Percentiles rank a stretch among this genome's conserved stretches.
Conservation (phyloP, 352 stramenopile genomes). For the Blastocystis sp. region DNA sequence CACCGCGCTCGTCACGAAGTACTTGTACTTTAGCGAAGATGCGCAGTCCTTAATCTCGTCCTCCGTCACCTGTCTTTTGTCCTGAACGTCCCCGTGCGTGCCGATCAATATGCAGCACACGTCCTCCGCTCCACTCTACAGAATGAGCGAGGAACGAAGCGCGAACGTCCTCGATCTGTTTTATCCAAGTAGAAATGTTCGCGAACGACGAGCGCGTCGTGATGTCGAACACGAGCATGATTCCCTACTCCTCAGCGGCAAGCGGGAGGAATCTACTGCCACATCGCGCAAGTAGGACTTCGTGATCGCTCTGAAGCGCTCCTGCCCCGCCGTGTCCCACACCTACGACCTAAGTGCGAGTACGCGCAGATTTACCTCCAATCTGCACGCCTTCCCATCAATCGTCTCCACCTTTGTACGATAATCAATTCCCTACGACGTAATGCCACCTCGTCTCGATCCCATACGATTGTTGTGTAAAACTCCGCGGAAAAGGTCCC, state of each 20-base stretch:
- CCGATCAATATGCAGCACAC: constrained; percentile 70
- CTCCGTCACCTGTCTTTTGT: constrained; percentile 36
- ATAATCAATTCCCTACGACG: constrained; percentile 65
- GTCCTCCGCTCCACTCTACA: constrained; percentile 57
- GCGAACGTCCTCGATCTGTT: constrained; percentile 51
- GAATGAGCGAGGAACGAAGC: not conserved
- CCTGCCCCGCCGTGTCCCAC: constrained; percentile 63
- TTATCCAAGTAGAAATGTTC: constrained; percentile 66
- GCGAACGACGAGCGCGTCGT: constrained; percentile 33
- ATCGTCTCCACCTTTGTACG: constrained; percentile 68
- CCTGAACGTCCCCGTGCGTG: constrained; percentile 42
- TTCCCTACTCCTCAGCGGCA: not conserved
- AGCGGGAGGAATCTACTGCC: not conserved
- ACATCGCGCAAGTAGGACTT: constrained; percentile 71
- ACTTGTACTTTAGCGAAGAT: constrained; percentile 32
- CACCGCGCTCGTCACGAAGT: constrained; percentile 56
- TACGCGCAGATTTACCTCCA: not conserved
- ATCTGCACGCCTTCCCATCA: constrained; percentile 40
- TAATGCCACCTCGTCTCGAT: not conserved
- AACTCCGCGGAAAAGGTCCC: constrained; percentile 66
- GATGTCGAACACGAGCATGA: constrained; percentile 61
- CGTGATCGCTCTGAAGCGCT: constrained; percentile 57
- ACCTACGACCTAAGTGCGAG: not conserved
- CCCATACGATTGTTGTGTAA: constrained; percentile 55
- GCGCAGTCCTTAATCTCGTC: constrained; percentile 60